Evolutionary conservation across 352 stramenopile species (phyloP).

Genomic region (Phytophthora citrophthora): DNA sequence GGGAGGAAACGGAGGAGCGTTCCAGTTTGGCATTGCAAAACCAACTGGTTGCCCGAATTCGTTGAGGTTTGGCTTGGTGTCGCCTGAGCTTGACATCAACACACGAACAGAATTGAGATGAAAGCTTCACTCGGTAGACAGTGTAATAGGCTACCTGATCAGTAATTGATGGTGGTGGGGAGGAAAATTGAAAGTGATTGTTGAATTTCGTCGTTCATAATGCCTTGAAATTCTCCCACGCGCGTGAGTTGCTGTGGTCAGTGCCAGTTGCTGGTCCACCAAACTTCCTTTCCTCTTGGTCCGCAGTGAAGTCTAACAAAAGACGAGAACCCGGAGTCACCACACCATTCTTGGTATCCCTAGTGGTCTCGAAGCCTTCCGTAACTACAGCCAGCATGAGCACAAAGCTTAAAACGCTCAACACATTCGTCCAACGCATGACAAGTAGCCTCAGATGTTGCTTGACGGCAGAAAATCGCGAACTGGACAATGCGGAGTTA

Average conservation of each 20-base stretch:
- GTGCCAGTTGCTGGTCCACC: neutral
- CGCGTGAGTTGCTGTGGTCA: neutral
- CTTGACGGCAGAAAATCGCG: neutral
- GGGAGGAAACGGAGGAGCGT: slow-evolving; percentile 7
- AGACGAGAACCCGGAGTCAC: neutral
- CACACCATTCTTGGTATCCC: neutral
- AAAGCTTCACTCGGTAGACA: no score
- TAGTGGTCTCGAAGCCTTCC: neutral
- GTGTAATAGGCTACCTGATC: no score
- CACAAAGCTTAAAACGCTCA: neutral
- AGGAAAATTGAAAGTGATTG: no score
- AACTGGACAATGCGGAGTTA: neutral
- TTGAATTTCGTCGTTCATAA: no score
- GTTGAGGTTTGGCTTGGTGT: slow-evolving; percentile 2
- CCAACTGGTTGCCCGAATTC: slow-evolving; percentile 22
- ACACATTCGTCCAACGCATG: neutral
- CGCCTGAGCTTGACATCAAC: no score
- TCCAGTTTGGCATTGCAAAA: slow-evolving; percentile 18
- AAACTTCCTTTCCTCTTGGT: neutral
- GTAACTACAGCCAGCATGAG: neutral
- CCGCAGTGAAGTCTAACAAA: neutral
- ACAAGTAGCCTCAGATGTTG: neutral
- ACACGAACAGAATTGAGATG: no score
- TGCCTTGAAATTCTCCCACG: neutral
- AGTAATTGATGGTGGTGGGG: no score